Percentiles rank a stretch among this genome's conserved stretches.
phyloP scores from a whole-genome alignment of 257 asterid species.

The Solanum lycopersicoides region DNA sequence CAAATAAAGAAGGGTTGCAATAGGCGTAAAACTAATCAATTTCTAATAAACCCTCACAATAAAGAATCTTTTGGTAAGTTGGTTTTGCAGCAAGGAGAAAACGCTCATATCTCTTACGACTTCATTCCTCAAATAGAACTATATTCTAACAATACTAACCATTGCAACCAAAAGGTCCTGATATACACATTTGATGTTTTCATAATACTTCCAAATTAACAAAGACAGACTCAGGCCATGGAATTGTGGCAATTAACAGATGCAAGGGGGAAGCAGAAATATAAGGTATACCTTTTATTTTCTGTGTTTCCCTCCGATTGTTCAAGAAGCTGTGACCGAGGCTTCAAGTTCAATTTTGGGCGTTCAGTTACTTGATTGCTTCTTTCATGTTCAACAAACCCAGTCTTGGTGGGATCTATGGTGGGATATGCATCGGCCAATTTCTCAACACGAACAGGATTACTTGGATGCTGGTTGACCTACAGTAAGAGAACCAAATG shows the following conservation, averaged over 20 bases:
- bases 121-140: not conserved
- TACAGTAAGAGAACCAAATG: slow-evolving; percentile 7
- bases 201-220: not conserved
- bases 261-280: not conserved
- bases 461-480: slow-evolving; percentile 42
- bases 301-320: slow-evolving; percentile 36
- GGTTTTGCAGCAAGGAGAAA: not conserved
- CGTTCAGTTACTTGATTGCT: slow-evolving; percentile 40
- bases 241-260: not conserved
- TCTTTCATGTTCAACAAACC: slow-evolving; percentile 16
- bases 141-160: not conserved
- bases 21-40: not conserved
- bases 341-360: slow-evolving; percentile 68
- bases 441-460: slow-evolving; percentile 19
- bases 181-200: not conserved
- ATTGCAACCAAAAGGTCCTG: not conserved
- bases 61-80: not conserved
- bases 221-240: not conserved
- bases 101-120: not conserved
- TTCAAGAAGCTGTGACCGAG: slow-evolving; percentile 45
- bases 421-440: slow-evolving; percentile 21
- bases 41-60: not conserved
- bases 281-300: slow-evolving; percentile 42
- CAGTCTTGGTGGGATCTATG: slow-evolving; percentile 24
- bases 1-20: not conserved